Evolutionary conservation across 495 filamentous ascomycete species (phyloP).

Genomic region (Xylona heveae): DNA sequence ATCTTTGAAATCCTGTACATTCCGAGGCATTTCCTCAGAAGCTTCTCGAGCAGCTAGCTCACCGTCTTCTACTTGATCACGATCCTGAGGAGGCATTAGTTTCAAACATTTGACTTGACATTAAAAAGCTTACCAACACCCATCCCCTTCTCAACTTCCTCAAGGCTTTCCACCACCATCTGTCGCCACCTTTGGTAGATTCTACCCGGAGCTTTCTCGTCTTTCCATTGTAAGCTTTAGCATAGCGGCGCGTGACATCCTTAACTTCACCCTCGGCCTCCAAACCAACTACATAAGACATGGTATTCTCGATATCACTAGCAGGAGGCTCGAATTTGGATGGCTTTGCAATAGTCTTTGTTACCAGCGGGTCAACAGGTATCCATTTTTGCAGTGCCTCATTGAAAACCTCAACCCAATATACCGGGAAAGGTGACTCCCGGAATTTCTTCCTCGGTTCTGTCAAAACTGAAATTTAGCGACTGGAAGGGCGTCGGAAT

Average conservation of each 20-base stretch:
- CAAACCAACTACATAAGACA: conserved; percentile 75
- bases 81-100: conserved; percentile 17
- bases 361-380: conserved; percentile 68
- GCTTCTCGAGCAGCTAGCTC: conserved; percentile 51
- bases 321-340: conserved; percentile 62
- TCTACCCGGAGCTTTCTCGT: conserved; percentile 62
- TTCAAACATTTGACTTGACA: not conserved
- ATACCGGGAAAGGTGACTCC: conserved; percentile 59
- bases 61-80: conserved; percentile 62
- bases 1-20: conserved; percentile 77
- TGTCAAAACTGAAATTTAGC: too few relatives aligned
- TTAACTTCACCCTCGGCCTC: conserved; percentile 39
- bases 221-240: conserved; percentile 62
- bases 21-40: conserved; percentile 71
- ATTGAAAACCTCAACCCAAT: conserved; percentile 87
- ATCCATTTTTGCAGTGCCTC: conserved; percentile 75
- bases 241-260: conserved; percentile 16
- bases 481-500: too few relatives aligned
- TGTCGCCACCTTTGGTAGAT: conserved; percentile 34
- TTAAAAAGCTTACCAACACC: conserved; percentile 9
- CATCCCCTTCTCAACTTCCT: conserved; percentile 33
- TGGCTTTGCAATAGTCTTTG: conserved; percentile 49
- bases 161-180: conserved; percentile 52
- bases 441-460: too few relatives aligned
- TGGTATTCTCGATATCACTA: conserved; percentile 43